Base-by-base conservation (phyloP, 179 eudicot species). In the Corrigiola litoralis region DNA sequence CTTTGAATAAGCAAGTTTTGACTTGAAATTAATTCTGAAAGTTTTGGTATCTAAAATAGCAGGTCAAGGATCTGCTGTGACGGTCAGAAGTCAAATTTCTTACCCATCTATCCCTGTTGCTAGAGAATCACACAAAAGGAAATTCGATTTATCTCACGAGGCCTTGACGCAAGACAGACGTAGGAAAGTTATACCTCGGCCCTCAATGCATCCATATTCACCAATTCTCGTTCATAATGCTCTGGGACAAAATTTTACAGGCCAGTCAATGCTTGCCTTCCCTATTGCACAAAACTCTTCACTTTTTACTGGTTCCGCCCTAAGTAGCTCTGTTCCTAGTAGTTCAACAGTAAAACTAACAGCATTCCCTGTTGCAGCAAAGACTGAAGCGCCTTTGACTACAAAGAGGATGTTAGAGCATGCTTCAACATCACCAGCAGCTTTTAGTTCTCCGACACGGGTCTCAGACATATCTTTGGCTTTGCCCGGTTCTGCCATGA, bases 51-150 rank as follows among this genome's bases (percentile, higher is more conserved):
- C 57, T 55, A 33, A 56, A 55, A 33, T 29, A 37, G 31, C 65
- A 72, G 66, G 57, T 60, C 44, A 48, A 57, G 45, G 45, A 29
- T 65, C 37, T 38, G 44, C 31, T 12, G 16, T 28, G 24, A 13
- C 68, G 11, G 13, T 25, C 38, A 27, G 36, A 24, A 51, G 24
- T 34, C 59, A 48, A 54, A 31, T 45, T 56, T 21, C 32, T 46
- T 41, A 23, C 33, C 44, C 68, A 44, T 70, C 74, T 31, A 37
- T 41, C 14, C 13, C 31, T 13, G 33, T 11, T 1, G 6, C 25
- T 31, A 58, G 65, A 64, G 50, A 33, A 48, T 59, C 65, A 27
- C 37, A 7, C 29, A 72, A 72, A 66, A 25, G 75, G 58, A 65
- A 36, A 31, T 59, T 50, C 38, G 51, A 59, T 40, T 40, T 52